phyloP scores from a whole-genome alignment of 164 flowering plant genomes.

The Magnolia kwangsiensis region DNA sequence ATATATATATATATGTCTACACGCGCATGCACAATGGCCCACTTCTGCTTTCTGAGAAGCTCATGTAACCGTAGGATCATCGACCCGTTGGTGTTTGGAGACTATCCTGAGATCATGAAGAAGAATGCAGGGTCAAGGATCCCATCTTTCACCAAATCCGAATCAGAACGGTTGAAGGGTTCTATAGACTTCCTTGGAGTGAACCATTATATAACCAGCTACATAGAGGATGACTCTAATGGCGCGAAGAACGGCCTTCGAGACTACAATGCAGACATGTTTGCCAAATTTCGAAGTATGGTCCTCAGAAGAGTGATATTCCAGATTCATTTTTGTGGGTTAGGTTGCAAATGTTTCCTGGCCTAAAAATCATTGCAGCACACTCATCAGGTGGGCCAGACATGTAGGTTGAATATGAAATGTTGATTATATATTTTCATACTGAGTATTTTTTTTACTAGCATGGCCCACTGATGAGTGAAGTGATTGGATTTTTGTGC shows the following conservation, averaged over 20 bases:
- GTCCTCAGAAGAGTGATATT: background rate
- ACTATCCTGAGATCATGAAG: conserved; percentile 59
- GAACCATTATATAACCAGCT: conserved; percentile 25
- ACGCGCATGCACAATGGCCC: background rate
- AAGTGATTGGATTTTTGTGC: too few relatives aligned
- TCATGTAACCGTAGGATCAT: conserved; percentile 6
- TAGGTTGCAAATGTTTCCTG: background rate
- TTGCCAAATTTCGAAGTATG: conserved; percentile 8
- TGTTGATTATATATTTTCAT: too few relatives aligned
- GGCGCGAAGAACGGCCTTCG: background rate
- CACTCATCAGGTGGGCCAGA: background rate
- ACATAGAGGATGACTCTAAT: conserved; percentile 13
- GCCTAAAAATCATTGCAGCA: background rate
- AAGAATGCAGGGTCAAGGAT: conserved; percentile 42
- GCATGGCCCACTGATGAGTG: too few relatives aligned
- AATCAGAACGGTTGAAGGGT: conserved; percentile 27
- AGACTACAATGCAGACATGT: conserved; percentile 22
- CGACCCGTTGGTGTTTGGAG: conserved; percentile 55
- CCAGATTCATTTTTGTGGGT: background rate
- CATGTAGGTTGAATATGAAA: too few relatives aligned
- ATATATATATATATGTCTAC: too few relatives aligned
- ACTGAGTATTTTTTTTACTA: too few relatives aligned
- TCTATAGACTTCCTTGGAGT: conserved; percentile 32
- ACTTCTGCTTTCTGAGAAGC: conserved; percentile 13
- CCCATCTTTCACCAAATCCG: conserved; percentile 42